Base-by-base conservation (phyloP, 1,139 yeast genomes). In the Hemisphaericaspora xylanilytica region DNA sequence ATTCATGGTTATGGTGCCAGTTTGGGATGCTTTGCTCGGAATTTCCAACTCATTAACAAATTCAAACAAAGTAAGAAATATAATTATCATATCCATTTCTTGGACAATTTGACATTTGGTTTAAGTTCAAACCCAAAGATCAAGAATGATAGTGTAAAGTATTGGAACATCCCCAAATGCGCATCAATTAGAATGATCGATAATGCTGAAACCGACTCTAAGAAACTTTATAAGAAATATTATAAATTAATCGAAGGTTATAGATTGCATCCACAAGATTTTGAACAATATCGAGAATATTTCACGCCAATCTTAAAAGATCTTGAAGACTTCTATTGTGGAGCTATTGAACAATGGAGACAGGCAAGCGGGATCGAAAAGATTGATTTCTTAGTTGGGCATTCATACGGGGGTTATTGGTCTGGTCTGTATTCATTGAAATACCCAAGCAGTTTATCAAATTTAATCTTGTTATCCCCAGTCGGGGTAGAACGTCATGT, bases 1-100 rank as follows among this genome's bases (percentile, higher is more conserved):
- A 54, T 92, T 12, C 98, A 92, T 56, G 98, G 98, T 0, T 89
- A 87, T 59, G 96, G 95, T 0, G 95, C 97, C 0, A 84, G 95
- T 0, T 70, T 85, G 12, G 92, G 94, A 16, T 85, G 92, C 55
- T 92, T 81, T 64, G 89, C 88, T 49, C 70, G 89, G 40, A 90
- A 87, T 53, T 79, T 88, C 46, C 78, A 74, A 40, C 37, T 75
- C 52, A 31, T 67, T 75, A 57, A 68, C 44, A 48, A 59, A 18
- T 58, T 70, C 63, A 63, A 64, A 59, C 25, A 70, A 66, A 35
- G 38, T 18, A 15, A 26, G 11, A 38, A 70, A 58, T 56, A 67
- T 58, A 56, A 74, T 52, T 64, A 65, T 52, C 63, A 73, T 38
- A 53, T 90, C 7, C 92, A 86, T 56, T 85, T 90, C 20, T 63